Conservation (phyloP, 768 basidiomycete species). For the Auriculariales sp. region DNA sequence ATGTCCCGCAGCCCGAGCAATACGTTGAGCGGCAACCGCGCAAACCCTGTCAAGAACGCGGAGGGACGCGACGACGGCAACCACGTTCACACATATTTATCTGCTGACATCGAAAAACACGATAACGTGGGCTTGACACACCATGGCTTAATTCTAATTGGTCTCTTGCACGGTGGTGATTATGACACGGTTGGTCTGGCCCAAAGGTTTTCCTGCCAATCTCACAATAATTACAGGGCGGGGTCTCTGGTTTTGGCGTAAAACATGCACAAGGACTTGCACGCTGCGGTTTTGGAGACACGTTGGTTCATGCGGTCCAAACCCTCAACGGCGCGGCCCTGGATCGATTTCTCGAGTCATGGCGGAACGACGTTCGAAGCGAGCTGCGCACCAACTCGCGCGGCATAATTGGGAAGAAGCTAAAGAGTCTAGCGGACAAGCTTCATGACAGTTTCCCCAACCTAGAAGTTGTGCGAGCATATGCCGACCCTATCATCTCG, state of each 20-base stretch:
- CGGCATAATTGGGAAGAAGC: conserved; percentile 80
- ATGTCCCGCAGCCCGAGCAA: conserved; percentile 39
- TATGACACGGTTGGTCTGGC: conserved; percentile 41
- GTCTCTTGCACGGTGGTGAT: conserved; percentile 79
- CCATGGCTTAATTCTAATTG: conserved; percentile 68
- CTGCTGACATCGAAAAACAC: conserved; percentile 28
- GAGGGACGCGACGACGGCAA: conserved; percentile 64
- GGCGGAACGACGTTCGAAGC: conserved; percentile 46
- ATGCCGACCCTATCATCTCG: conserved; percentile 64
- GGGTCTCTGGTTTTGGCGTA: conserved; percentile 51
- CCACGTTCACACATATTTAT: conserved; percentile 32
- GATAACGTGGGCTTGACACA: conserved; percentile 34
- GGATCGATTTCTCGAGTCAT: conserved; percentile 36
- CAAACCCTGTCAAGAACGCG: conserved; percentile 46
- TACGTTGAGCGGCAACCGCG: conserved; percentile 56
- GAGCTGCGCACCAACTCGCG: conserved; percentile 62
- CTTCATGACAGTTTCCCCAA: conserved; percentile 58
- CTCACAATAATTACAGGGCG: conserved; percentile 17
- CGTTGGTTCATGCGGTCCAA: conserved; percentile 43
- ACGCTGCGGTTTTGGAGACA: conserved; percentile 65
- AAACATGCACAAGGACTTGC: conserved; percentile 67
- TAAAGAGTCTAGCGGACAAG: conserved; percentile 58
- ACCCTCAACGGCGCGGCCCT: conserved; percentile 31
- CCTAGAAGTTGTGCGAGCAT: conserved; percentile 59
- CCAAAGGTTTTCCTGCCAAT: not conserved